These are phyloP conservation scores for Pelagophyceae sp. DNA, from an alignment of 352 stramenopile species.

Conservation along the genomic window DNA sequence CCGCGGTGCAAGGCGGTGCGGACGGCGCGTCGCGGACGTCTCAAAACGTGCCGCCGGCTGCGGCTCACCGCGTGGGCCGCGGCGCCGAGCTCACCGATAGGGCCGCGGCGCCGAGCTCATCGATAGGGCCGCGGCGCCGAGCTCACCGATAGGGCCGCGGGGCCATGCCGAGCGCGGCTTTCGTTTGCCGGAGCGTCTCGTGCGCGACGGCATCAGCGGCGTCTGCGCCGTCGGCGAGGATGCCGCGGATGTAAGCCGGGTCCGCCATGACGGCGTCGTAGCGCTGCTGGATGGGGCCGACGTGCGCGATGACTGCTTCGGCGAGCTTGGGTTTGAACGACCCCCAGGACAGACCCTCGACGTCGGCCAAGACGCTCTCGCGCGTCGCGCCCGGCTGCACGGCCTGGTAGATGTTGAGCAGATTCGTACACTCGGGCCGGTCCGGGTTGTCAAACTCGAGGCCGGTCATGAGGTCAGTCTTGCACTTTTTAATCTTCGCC, in stretches of 20 bases:
- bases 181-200: slow-evolving; percentile 42
- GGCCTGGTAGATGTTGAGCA: slow-evolving; percentile 78
- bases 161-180: not conserved
- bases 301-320: slow-evolving; percentile 85
- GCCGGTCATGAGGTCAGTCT: slow-evolving; percentile 77
- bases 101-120: no score
- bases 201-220: slow-evolving; percentile 53
- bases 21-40: no score
- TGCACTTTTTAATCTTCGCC: slow-evolving; percentile 71
- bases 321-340: slow-evolving; percentile 88
- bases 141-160: not conserved
- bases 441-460: slow-evolving; percentile 85
- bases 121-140: no score
- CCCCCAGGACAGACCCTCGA: slow-evolving; percentile 63
- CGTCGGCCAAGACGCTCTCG: slow-evolving; percentile 46
- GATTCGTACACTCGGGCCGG: slow-evolving; percentile 85
- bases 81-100: no score
- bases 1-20: no score
- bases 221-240: slow-evolving; percentile 71
- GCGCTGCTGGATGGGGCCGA: slow-evolving; percentile 82
- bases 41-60: no score
- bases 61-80: no score
- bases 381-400: slow-evolving; percentile 60
- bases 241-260: slow-evolving; percentile 67
- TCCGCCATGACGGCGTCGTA: slow-evolving; percentile 83